Evolutionary conservation across 805 yeast species (phyloP), one percentile per base, ranked within the genome.

Genomic region (Scheffersomyces ergatensis): DNA sequence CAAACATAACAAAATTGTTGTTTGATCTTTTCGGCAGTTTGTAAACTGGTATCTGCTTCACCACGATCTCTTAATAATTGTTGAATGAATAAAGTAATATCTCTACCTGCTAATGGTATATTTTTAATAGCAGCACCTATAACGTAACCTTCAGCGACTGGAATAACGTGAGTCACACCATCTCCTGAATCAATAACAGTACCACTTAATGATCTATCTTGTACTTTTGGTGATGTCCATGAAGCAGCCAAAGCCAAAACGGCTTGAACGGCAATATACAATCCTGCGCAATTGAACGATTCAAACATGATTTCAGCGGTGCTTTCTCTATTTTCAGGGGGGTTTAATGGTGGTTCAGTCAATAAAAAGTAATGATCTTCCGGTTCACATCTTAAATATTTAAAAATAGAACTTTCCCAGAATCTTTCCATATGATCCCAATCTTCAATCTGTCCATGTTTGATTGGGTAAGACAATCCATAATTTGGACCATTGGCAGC

Each of bases 391-490:
- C 97, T 82, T 53, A 93, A 77, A 62, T 93, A 93, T 69, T 93
- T 92, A 74, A 93, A 93, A 57, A 93, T 90, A 35, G 96, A 88
- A 57, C 87, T 86, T 60, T 93, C 98, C 99, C 99, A 93, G 65
- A 89, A 92, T 61, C 99, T 78, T 66, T 93, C 99, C 99, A 93
- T 93, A 60, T 93, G 97, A 69, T 93, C 99, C 99, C 99, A 93
- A 64, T 93, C 89, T 65, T 93, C 99, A 48, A 93, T 85, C 72
- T 93, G 99, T 19, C 99, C 99, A 60, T 93, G 99, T 64, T 89
- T 85, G 46, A 93, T 89, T 15, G 99, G 99, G 58, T 93, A 93
- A 48, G 82, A 79, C 44, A 93, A 71, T 21, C 90, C 84, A 65
- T 93, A 93, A 21, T 88, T 73, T 18, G 96, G 89, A 5, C 96